These are phyloP conservation scores for Teratosphaeria zuluensis DNA, from an alignment of 2,329 filamentous ascomycete species.

Conservation along the genomic window DNA sequence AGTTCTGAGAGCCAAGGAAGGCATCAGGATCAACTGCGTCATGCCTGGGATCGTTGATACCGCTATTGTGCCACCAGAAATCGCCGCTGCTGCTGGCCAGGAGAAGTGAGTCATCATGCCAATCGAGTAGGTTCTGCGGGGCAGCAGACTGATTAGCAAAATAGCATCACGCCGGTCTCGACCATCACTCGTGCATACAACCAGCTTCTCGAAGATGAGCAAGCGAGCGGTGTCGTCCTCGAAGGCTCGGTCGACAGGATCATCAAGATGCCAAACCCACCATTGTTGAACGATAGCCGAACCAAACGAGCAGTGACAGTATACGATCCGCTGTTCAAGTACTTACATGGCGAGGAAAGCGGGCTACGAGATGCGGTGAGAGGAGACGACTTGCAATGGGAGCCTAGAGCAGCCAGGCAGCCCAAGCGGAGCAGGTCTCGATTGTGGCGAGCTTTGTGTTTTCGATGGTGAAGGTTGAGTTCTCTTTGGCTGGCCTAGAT, in stretches of 20 bases:
- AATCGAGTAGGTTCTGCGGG: not conserved
- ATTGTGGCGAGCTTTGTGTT: not conserved
- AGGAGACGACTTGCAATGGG: not conserved
- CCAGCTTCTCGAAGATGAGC: conserved; percentile 6
- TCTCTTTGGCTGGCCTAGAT: not conserved
- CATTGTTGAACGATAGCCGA: conserved; percentile 5
- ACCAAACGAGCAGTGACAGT: conserved; percentile 10
- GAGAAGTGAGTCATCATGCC: conserved; percentile 1
- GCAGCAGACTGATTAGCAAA: not conserved
- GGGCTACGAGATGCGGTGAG: conserved; percentile 7
- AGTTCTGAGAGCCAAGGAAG: conserved; percentile 5
- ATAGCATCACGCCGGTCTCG: conserved; percentile 10
- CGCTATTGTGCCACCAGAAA: not conserved
- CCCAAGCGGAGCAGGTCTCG: not conserved
- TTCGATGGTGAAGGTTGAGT: not conserved
- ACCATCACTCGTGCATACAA: conserved; percentile 8
- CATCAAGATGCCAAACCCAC: conserved; percentile 4
- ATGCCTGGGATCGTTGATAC: not conserved
- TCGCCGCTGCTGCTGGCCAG: not conserved
- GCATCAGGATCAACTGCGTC: conserved; percentile 4
- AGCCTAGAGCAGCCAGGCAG: not conserved
- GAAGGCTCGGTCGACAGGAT: conserved; percentile 9
- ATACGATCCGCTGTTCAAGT: conserved; percentile 11
- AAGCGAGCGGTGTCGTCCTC: conserved; percentile 5
- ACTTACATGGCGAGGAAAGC: conserved; percentile 7